phyloP scores from a whole-genome alignment of 148 eudicot genomes.

The Polygonum aviculare region DNA sequence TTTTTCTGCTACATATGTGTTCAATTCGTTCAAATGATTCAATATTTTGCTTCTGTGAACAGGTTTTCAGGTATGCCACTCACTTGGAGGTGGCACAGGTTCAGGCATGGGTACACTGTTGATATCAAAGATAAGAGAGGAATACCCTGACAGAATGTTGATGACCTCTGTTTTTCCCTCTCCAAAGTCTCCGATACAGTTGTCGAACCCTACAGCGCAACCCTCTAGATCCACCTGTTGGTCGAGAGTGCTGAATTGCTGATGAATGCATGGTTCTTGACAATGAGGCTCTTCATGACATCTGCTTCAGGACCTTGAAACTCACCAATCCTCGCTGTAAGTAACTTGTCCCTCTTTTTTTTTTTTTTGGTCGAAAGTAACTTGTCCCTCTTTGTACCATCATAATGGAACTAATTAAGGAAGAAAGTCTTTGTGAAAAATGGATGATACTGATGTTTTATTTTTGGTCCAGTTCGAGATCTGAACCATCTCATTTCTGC shows the following conservation, averaged over 20 bases:
- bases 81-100: conserved; percentile 51
- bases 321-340: conserved; percentile 73
- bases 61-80: conserved; percentile 51
- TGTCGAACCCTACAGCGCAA: conserved; percentile 73
- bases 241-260: conserved; percentile 78
- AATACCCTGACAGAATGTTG: conserved; percentile 77
- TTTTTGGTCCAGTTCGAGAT: conserved; percentile 53
- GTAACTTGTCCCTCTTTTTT: not conserved
- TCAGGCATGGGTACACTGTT: conserved; percentile 79
- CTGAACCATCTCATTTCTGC: conserved; percentile 75
- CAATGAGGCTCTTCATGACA: too few relatives aligned
- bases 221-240: conserved; percentile 66
- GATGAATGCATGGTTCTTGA: conserved; percentile 77
- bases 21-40: not conserved
- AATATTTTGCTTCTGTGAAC: conserved; percentile 3
- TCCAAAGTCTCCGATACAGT: conserved; percentile 67
- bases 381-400: not conserved
- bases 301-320: conserved; percentile 30
- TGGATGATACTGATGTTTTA: not conserved
- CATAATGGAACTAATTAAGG: too few relatives aligned
- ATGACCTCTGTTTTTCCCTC: conserved; percentile 30
- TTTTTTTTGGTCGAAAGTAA: too few relatives aligned
- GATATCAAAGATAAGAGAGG: conserved; percentile 75
- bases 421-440: not conserved
- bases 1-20: not conserved